Conservation (phyloP, 192 early-diverging fungal species). For the Radiomyces spectabilis region DNA sequence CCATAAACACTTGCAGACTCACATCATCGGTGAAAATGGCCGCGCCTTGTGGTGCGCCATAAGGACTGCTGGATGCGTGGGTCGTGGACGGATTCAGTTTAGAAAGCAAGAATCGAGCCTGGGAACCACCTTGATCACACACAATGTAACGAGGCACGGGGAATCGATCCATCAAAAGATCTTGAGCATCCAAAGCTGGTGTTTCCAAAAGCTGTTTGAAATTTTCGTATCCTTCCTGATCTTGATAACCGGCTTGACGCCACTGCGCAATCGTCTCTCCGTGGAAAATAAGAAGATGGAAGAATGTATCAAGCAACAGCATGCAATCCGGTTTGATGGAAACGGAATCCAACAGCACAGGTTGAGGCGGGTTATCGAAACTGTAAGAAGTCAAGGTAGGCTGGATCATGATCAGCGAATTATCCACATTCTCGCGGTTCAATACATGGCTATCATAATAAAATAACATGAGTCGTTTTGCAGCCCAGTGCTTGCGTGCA, state of each 20-base stretch:
- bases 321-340: slow-evolving; percentile 94
- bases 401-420: slow-evolving; percentile 98
- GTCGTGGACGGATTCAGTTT: slow-evolving; percentile 98
- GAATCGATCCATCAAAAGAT: slow-evolving; percentile 89
- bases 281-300: slow-evolving; percentile 99
- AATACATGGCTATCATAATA: slow-evolving; percentile 72
- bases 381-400: slow-evolving; percentile 92
- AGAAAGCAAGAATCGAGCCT: slow-evolving; percentile 95
- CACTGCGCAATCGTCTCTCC: slow-evolving; percentile 95
- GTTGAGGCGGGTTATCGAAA: slow-evolving; percentile 79
- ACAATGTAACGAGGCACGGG: slow-evolving; percentile 98
- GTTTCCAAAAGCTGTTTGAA: slow-evolving; percentile 89
- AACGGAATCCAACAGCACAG: slow-evolving; percentile 94
- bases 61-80: slow-evolving; percentile 69
- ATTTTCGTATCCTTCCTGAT: slow-evolving; percentile 89
- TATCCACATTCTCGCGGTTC: slow-evolving; percentile 93
- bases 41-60: slow-evolving; percentile 64
- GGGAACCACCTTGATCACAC: slow-evolving; percentile 92
- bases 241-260: slow-evolving; percentile 94
- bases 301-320: slow-evolving; percentile 94
- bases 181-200: slow-evolving; percentile 86
- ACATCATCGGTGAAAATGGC: slow-evolving; percentile 99
- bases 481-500: background rate
- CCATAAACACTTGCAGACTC: slow-evolving; percentile 95
- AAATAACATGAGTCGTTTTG: background rate